These are phyloP conservation scores for Hymenoscyphus linearis DNA, from an alignment of 2,329 filamentous ascomycete species.

Conservation along the genomic window DNA sequence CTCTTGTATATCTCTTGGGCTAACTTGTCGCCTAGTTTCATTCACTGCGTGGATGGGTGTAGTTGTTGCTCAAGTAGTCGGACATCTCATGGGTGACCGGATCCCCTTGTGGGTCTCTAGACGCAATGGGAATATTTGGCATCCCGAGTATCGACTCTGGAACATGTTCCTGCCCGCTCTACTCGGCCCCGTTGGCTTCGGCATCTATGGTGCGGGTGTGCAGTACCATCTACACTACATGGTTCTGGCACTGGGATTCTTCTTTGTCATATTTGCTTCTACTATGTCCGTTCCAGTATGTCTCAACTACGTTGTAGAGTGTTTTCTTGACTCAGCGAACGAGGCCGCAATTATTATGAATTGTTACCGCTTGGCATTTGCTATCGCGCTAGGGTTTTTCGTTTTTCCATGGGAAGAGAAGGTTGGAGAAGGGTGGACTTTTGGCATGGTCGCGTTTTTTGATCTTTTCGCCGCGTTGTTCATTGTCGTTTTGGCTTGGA, in stretches of 20 bases:
- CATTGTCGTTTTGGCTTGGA: conserved; percentile 27
- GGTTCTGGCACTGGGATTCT: conserved; percentile 36
- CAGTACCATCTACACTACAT: conserved; percentile 38
- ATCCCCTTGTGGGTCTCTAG: conserved; percentile 31
- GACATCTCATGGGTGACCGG: conserved; percentile 36
- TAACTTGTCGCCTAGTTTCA: conserved; percentile 15
- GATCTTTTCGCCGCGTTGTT: conserved; percentile 25
- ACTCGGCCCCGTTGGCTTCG: conserved; percentile 32
- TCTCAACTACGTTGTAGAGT: conserved; percentile 10
- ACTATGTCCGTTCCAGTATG: conserved; percentile 13
- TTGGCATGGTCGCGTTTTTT: conserved; percentile 39
- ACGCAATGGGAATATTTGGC: conserved; percentile 30
- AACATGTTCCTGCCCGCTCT: conserved; percentile 30
- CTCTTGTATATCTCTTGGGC: no score
- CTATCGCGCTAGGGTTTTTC: conserved; percentile 37
- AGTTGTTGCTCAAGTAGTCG: conserved; percentile 33
- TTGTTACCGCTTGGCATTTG: conserved; percentile 34
- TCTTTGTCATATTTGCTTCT: conserved; percentile 35
- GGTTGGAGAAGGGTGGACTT: conserved; percentile 36
- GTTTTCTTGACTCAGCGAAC: conserved; percentile 25
- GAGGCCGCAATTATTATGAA: conserved; percentile 35
- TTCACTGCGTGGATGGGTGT: conserved; percentile 40
- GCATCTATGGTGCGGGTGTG: conserved; percentile 36
- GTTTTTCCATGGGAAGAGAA: conserved; percentile 35
- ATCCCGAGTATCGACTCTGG: conserved; percentile 37